These are phyloP conservation scores for Nannochloropsis salina DNA, from an alignment of 108 stramenopile genomes.

Conservation along the genomic window DNA sequence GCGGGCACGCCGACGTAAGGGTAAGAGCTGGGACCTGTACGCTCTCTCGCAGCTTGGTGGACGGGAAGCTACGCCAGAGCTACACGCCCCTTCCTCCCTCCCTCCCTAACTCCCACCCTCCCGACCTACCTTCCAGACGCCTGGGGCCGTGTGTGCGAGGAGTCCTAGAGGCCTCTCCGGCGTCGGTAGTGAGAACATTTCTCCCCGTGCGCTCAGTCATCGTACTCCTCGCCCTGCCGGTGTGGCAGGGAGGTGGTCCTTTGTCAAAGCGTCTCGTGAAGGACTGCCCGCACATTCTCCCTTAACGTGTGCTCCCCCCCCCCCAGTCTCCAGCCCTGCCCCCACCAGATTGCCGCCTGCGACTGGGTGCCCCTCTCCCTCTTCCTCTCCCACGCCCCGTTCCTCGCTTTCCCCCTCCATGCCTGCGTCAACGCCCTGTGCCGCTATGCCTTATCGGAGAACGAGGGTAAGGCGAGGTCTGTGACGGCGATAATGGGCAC, in stretches of 20 bases:
- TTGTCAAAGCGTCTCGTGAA: not conserved
- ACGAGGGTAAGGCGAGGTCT: not conserved
- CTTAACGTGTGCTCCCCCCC: not conserved
- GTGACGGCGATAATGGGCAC: not conserved
- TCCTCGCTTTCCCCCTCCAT: not conserved
- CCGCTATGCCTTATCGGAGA: not conserved
- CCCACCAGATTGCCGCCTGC: no score
- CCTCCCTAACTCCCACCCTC: conserved; percentile 11
- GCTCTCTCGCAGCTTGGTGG: no score
- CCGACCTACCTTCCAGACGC: conserved; percentile 39
- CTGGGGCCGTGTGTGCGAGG: conserved; percentile 27
- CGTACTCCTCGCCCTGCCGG: not conserved
- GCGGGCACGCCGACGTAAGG: not conserved
- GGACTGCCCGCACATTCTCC: not conserved
- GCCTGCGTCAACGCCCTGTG: not conserved
- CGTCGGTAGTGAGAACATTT: no score
- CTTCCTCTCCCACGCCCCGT: not conserved
- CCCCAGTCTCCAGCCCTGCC: no score
- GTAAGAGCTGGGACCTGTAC: not conserved
- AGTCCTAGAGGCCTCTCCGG: conserved; percentile 2
- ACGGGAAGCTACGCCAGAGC: no score
- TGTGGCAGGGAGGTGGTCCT: not conserved
- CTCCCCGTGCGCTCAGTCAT: no score
- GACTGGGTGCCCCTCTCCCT: not conserved
- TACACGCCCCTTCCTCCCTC: no score